Conservation (phyloP, 768 basidiomycete genomes). For the Rubroboletus pulcherrimus region DNA sequence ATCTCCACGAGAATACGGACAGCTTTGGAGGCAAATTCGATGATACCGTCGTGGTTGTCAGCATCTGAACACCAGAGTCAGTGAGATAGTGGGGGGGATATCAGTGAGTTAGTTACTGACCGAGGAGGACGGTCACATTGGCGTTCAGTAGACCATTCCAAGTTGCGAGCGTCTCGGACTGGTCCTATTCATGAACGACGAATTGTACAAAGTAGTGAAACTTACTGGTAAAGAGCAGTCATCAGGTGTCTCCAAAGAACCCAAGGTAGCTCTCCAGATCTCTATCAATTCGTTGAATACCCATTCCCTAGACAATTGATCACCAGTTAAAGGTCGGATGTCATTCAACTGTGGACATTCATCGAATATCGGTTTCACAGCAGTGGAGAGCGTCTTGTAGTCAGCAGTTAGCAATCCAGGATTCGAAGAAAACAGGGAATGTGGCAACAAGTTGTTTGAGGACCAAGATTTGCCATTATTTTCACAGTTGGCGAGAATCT, state of each 20-base stretch:
- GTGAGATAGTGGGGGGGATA: neutral
- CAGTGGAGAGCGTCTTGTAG: slow-evolving; percentile 41
- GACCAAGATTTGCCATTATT: slow-evolving; percentile 41
- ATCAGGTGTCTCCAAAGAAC: slow-evolving; percentile 43
- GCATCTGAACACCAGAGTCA: slow-evolving; percentile 34
- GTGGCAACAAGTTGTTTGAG: slow-evolving; percentile 45
- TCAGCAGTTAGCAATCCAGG: slow-evolving; percentile 56
- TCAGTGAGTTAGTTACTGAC: slow-evolving; percentile 41
- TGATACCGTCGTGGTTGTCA: slow-evolving; percentile 38
- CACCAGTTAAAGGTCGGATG: slow-evolving; percentile 51
- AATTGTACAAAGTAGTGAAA: slow-evolving; percentile 2
- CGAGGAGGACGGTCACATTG: slow-evolving; percentile 45
- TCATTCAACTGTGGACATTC: slow-evolving; percentile 52
- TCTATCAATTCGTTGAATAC: slow-evolving; percentile 50
- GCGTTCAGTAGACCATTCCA: slow-evolving; percentile 58
- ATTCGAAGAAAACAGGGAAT: slow-evolving; percentile 50
- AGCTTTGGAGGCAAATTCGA: slow-evolving; percentile 39
- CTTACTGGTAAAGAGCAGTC: slow-evolving; percentile 50
- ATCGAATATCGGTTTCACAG: slow-evolving; percentile 51
- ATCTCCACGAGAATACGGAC: slow-evolving; percentile 47
- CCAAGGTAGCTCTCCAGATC: slow-evolving; percentile 49
- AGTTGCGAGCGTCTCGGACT: slow-evolving; percentile 48
- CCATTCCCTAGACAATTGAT: slow-evolving; percentile 53
- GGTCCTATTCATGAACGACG: neutral
- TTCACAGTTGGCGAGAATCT: slow-evolving; percentile 37